A percentile compares a stretch with the other conserved stretches of the same genome.
phyloP scores from a whole-genome alignment of 441 rosid genomes.

The Aleurites moluccanus region DNA sequence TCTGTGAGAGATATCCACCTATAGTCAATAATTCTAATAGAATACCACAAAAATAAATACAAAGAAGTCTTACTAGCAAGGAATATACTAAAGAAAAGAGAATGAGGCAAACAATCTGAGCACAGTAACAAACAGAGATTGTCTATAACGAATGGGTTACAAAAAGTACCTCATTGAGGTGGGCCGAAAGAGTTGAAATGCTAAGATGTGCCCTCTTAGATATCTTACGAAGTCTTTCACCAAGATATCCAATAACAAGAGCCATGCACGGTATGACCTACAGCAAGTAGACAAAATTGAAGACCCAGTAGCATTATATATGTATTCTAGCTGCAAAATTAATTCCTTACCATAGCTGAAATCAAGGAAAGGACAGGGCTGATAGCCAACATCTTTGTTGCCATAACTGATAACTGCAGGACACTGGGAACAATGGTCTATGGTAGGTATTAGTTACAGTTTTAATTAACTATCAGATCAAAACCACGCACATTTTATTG shows the following conservation, averaged over 20 bases:
- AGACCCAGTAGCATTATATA: constrained; percentile 2
- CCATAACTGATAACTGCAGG: constrained; percentile 81
- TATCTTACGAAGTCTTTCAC: constrained; percentile 69
- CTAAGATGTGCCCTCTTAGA: constrained; percentile 71
- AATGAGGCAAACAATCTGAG: not conserved
- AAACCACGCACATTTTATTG: not conserved
- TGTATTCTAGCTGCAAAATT: not conserved
- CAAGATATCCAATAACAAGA: constrained; percentile 64
- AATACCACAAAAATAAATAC: not conserved
- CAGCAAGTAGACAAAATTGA: constrained; percentile 17
- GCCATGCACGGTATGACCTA: constrained; percentile 79
- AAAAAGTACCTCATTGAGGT: constrained; percentile 71
- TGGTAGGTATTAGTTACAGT: constrained; percentile 17
- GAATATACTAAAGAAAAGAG: not conserved
- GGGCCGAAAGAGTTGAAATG: constrained; percentile 66
- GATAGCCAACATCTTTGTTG: constrained; percentile 69
- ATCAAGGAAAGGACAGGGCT: constrained; percentile 73
- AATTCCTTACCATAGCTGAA: constrained; percentile 64
- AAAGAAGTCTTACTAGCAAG: not conserved
- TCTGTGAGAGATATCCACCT: not conserved
- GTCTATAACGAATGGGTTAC: constrained; percentile 9
- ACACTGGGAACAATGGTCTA: constrained; percentile 82
- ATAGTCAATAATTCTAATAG: not conserved
- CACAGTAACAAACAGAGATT: not conserved
- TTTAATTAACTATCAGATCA: constrained; percentile 15